A percentile compares a stretch with the other conserved stretches of the same genome.
phyloP scores from a whole-genome alignment of 805 yeast species.

The Pachysolen tannophilus region DNA sequence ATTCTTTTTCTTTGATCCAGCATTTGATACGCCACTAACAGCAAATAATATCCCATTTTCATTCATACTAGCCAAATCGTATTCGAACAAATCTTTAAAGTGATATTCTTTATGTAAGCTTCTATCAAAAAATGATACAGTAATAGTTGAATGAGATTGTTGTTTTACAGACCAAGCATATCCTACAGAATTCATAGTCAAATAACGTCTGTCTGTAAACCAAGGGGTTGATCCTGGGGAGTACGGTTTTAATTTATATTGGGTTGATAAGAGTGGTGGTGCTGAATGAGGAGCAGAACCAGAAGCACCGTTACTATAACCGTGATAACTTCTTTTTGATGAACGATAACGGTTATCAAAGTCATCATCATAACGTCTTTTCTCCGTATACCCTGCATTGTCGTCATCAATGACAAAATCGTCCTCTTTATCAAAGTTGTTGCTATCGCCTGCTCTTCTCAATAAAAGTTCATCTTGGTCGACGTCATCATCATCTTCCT shows the following conservation, averaged over 20 bases:
- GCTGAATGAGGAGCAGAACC: background rate
- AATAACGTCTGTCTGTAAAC: slow-evolving; percentile 58
- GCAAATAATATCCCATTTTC: slow-evolving; percentile 62
- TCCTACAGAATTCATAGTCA: slow-evolving; percentile 75
- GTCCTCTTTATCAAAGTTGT: slow-evolving; percentile 34
- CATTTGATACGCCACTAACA: slow-evolving; percentile 22
- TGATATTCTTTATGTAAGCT: slow-evolving; percentile 72
- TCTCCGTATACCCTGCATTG: slow-evolving; percentile 34
- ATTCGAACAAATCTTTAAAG: slow-evolving; percentile 66
- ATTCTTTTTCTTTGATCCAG: slow-evolving; percentile 1
- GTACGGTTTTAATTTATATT: slow-evolving; percentile 46
- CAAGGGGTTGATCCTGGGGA: slow-evolving; percentile 91
- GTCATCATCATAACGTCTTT: slow-evolving; percentile 8
- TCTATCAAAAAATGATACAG: slow-evolving; percentile 81
- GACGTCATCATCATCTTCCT: slow-evolving; percentile 12
- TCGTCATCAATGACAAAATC: slow-evolving; percentile 62
- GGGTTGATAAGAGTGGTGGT: slow-evolving; percentile 7
- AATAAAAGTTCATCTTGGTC: slow-evolving; percentile 10
- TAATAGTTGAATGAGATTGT: slow-evolving; percentile 58
- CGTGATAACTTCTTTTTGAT: slow-evolving; percentile 1
- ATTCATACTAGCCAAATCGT: slow-evolving; percentile 70
- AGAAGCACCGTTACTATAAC: slow-evolving; percentile 9
- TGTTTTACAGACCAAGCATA: slow-evolving; percentile 72
- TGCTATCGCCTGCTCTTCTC: slow-evolving; percentile 22
- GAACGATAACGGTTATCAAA: background rate